Percentiles rank a stretch among this genome's conserved stretches.
These are phyloP conservation scores for Fraxinus platypoda DNA, from an alignment of 305 asterid genomes.

Conservation along the genomic window DNA sequence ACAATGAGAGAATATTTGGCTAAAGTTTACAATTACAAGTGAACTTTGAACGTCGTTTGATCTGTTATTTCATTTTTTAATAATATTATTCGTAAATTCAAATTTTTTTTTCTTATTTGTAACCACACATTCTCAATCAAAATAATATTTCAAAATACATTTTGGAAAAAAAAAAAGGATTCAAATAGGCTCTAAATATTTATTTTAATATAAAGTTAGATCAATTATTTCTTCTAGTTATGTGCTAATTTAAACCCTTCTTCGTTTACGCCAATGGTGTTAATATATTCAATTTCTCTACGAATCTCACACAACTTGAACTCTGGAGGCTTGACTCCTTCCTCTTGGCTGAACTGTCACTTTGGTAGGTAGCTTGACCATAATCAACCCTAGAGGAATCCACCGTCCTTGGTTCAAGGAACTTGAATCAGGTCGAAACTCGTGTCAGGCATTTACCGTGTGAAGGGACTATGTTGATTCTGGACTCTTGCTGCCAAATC, in stretches of 20 bases:
- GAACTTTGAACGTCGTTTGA: neutral
- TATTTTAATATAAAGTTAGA: too few species aligned
- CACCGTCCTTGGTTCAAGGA: neutral
- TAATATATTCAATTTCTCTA: neutral
- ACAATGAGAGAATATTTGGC: neutral
- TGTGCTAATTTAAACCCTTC: too few species aligned
- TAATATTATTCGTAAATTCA: too few species aligned
- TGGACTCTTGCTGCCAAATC: neutral
- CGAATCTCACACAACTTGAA: neutral
- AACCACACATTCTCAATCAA: too few species aligned
- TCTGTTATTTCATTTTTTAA: too few species aligned
- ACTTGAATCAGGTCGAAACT: neutral
- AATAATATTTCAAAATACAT: too few species aligned
- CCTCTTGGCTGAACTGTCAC: neutral
- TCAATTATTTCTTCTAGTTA: neutral
- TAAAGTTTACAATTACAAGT: neutral
- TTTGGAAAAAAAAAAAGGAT: too few species aligned
- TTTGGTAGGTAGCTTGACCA: neutral
- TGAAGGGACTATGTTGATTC: neutral
- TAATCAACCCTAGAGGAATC: neutral
- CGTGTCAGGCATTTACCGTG: neutral
- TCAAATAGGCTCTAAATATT: too few species aligned
- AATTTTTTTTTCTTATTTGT: too few species aligned
- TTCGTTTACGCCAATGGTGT: neutral
- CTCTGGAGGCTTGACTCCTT: neutral